These are phyloP conservation scores for Geotrichum citri-aurantii DNA, from an alignment of 1,139 yeast species.

Conservation along the genomic window DNA sequence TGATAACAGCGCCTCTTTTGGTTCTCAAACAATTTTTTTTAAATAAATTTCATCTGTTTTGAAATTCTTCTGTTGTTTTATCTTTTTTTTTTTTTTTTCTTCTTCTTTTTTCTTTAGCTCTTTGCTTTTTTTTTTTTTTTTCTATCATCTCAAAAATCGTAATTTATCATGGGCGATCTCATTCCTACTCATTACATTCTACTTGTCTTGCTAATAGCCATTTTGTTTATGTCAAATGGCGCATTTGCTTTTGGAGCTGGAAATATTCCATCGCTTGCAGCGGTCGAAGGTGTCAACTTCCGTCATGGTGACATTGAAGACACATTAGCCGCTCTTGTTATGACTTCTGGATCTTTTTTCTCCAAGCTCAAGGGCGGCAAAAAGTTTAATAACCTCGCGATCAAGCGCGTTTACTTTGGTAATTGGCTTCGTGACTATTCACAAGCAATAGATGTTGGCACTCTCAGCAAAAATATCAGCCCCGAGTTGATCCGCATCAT, in stretches of 20 bases:
- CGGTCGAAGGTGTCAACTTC: constrained; percentile 26
- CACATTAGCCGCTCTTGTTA: constrained; percentile 21
- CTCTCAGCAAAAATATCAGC: constrained; percentile 24
- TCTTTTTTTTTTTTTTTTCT: neutral
- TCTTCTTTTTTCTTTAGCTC: neutral
- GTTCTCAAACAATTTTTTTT: neutral
- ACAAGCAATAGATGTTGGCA: constrained; percentile 29
- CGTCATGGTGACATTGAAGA: constrained; percentile 31
- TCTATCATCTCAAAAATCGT: neutral
- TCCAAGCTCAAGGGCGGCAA: constrained; percentile 23
- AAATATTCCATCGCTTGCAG: constrained; percentile 27
- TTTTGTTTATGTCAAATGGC: constrained; percentile 15
- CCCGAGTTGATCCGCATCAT: constrained; percentile 24
- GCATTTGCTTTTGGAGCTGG: constrained; percentile 29
- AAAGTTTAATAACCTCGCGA: constrained; percentile 25
- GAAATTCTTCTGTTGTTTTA: neutral
- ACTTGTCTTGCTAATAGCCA: constrained; percentile 10
- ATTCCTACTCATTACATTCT: neutral
- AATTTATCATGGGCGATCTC: neutral
- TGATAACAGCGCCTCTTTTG: neutral
- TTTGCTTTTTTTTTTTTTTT: too few species aligned
- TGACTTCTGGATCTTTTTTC: constrained; percentile 20
- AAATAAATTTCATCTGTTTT: neutral
- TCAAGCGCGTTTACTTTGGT: constrained; percentile 29
- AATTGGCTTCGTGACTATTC: constrained; percentile 31